Base-by-base conservation (phyloP, 805 yeast genomes). In the Cyberlindnera bimundalis region DNA sequence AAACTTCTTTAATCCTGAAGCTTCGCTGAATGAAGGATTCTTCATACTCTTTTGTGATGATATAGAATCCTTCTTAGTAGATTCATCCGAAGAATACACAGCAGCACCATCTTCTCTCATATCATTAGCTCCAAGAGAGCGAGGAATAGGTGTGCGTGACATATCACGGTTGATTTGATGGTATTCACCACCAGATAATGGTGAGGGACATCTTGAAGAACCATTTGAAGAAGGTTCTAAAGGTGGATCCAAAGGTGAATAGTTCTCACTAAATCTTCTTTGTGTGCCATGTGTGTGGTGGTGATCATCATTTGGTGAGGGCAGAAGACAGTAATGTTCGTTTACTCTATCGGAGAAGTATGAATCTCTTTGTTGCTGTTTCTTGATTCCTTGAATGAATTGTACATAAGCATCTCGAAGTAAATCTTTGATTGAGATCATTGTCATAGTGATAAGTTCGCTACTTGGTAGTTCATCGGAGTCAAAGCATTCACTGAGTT, bases 1-100 rank as follows among this genome's bases (percentile, higher is more conserved):
- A 41, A 56, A 40, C 41, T 56, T 56, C 47, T 55, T 56, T 26
- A 54, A 18, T 5, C 58, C 56, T n/a, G 52, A 41, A 10, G 51
- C 40, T 17, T 54, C 57, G 16, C 38, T 33, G 29, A 48, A 29
- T 2, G 48, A 42, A 16, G 40, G 12, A 19, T 16, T 34, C 36
- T 37, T 33, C 3, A 23, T 29, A 14, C 17, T 30, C 33, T 37
- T 39, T 24, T 29, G 35, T 18, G 37, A 40, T 14, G 46, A 27
- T 12, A 30, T 34, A 5, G 45, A 43, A 8, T 33, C 47, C 34
- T 45, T 50, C 35, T 37, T 35, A 9, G 27, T 30, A 11, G 42
- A 34, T 17, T 42, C 51, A 35, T 49, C 50, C 2, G 45, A 46
- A 0, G 53, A 38, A 26, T 38, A 36, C 4, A 37, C 40, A 14